Percentiles rank a stretch among this genome's conserved stretches.
Evolutionary conservation across 139 green algal species (phyloP).

Genomic region (Micractinium conductrix): DNA sequence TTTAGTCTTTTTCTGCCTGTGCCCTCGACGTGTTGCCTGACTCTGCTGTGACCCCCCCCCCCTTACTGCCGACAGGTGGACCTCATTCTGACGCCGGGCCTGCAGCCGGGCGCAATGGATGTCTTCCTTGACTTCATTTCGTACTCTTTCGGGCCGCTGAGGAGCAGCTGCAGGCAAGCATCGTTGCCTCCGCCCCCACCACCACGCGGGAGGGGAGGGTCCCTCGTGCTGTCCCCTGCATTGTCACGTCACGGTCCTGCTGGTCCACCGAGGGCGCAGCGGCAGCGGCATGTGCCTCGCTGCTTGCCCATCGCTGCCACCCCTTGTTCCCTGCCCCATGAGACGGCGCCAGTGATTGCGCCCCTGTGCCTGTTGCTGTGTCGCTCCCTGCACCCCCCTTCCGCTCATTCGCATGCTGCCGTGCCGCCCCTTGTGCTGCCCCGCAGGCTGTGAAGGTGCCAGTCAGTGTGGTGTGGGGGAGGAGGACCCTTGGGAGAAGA

Average conservation of each 20-base stretch:
- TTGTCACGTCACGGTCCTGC: background rate
- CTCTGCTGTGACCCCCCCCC: too few relatives aligned
- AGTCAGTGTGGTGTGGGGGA: too few relatives aligned
- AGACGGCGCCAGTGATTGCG: too few relatives aligned
- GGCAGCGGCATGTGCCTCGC: background rate
- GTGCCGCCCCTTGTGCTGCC: too few relatives aligned
- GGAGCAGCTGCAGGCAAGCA: constrained; percentile 77
- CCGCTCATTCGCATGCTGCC: too few relatives aligned
- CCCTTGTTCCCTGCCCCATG: background rate
- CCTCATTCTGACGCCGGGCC: constrained; percentile 88
- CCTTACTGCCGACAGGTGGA: too few relatives aligned
- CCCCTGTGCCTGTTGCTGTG: background rate
- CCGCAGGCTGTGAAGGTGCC: too few relatives aligned
- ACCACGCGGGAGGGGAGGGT: background rate
- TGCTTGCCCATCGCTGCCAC: background rate
- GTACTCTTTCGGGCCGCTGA: constrained; percentile 91
- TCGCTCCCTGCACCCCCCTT: too few relatives aligned
- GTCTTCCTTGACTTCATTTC: constrained; percentile 99
- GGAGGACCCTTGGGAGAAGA: too few relatives aligned
- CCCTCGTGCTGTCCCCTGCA: background rate
- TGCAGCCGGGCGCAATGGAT: constrained; percentile 83
- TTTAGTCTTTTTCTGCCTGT: too few relatives aligned
- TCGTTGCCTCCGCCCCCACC: too few relatives aligned
- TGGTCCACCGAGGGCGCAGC: background rate
- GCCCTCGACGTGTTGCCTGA: too few relatives aligned